Evolutionary conservation across 257 asterid genomes (phyloP), one percentile per base, ranked within the genome.

Genomic region (Buddleja alternifolia): DNA sequence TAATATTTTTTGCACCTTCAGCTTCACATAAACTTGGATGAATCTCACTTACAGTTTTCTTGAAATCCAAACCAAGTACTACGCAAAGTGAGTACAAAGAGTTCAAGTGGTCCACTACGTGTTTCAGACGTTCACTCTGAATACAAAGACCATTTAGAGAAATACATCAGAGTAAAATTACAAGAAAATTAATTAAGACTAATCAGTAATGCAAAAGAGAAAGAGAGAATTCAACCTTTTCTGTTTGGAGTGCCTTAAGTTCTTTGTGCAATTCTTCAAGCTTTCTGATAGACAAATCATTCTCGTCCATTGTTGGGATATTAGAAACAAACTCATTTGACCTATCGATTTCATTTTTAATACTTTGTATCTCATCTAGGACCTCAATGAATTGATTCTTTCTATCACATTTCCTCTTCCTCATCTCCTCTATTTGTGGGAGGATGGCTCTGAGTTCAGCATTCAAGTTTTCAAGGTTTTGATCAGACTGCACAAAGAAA

Each of bases 351-450:
- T 90, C 97, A 67, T 74, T 75, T 78, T 75, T 86, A 23, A 88
- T 80, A 72, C 65, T 78, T 59, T 82, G 83, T 72, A 87, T 80
- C 81, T 88, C 88, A 66, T 72, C 78, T 62, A 86, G 71, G 25
- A 89, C 81, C 71, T 87, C 88, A 7, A 79, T 40, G 70, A 90
- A 86, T 78, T 90, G 89, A 68, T 83, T 85, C 77, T 78, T 83
- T 75, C 99, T 83, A 12, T 86, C 99, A 60, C 40, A 40, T 77
- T 84, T 87, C 81, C 89, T 85, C 76, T 82, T 90, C 66, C 82
- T 80, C 99, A 90, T 88, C 84, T 93, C 99, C 77, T 93, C 93
- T 74, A 87, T 58, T 77, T 88, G 88, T 41, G 96, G 96, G 64
- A 86, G 81, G 73, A 88, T 87, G 73, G 89, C 73, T 77, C 64